Percentiles rank a stretch among this genome's conserved stretches.
Conservation (phyloP, 2,329 filamentous ascomycete genomes). For the Penicillium sp. region DNA sequence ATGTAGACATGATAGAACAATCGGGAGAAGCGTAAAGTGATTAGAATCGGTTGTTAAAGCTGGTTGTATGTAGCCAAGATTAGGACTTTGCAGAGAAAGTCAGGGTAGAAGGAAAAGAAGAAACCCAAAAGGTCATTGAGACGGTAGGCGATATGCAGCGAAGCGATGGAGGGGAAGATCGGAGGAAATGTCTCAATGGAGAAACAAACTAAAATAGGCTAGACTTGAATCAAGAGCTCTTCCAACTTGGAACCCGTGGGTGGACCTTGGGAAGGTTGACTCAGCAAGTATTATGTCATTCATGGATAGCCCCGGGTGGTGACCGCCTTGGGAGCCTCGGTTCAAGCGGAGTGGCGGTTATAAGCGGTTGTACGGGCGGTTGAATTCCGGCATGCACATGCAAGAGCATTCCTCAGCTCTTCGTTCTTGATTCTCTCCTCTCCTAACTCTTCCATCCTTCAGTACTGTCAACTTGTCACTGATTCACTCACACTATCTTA, state of each 20-base stretch:
- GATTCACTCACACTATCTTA: neutral
- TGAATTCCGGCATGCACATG: slow-evolving; percentile 16
- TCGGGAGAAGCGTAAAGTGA: neutral
- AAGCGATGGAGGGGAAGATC: slow-evolving; percentile 17
- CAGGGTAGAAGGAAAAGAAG: neutral
- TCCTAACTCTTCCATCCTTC: neutral
- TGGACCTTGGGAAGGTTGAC: neutral
- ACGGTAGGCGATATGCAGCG: slow-evolving; percentile 4
- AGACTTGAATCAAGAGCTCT: neutral
- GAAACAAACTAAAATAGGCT: slow-evolving; percentile 10
- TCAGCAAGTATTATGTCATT: slow-evolving; percentile 17
- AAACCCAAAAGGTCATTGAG: neutral
- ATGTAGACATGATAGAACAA: slow-evolving; percentile 69
- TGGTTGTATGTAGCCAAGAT: neutral
- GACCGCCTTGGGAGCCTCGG: slow-evolving; percentile 25
- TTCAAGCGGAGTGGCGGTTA: slow-evolving; percentile 20
- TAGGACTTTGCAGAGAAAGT: neutral
- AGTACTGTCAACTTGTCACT: neutral
- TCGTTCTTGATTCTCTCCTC: neutral
- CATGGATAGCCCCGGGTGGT: neutral
- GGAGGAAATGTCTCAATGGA: slow-evolving; percentile 20
- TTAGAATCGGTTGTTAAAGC: neutral
- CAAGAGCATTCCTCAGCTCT: slow-evolving; percentile 1
- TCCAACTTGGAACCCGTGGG: too few species aligned
- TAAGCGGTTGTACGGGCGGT: slow-evolving; percentile 27